These are phyloP conservation scores for Periconia sp. DNA, from an alignment of 2,329 filamentous ascomycete genomes.

Conservation along the genomic window DNA sequence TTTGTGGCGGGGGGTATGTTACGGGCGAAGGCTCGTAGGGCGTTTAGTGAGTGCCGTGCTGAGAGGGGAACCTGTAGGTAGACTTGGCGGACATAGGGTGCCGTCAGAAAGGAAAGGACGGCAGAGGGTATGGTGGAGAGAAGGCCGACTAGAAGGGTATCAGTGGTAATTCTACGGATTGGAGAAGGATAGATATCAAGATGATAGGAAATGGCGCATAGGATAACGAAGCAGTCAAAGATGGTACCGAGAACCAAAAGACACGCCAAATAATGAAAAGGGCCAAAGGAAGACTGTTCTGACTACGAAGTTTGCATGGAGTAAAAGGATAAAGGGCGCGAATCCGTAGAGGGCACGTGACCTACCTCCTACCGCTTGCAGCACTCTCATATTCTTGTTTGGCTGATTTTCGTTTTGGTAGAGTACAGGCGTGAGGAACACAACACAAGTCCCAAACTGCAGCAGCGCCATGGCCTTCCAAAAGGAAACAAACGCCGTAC, in stretches of 20 bases:
- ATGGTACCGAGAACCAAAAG: too few species aligned
- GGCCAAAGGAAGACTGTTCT: too few species aligned
- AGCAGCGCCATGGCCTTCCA: constrained; percentile 45
- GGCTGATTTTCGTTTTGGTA: constrained; percentile 44
- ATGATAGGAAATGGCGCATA: neutral
- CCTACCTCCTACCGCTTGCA: constrained; percentile 38
- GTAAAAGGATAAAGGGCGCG: too few species aligned
- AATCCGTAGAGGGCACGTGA: too few species aligned
- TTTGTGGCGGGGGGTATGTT: constrained; percentile 27
- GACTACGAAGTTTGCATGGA: too few species aligned
- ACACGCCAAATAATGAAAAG: too few species aligned
- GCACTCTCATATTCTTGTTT: constrained; percentile 30
- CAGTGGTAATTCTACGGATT: constrained; percentile 3
- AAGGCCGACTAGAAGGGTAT: constrained; percentile 28
- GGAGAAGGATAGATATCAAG: neutral
- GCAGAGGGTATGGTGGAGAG: constrained; percentile 39
- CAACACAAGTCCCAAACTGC: constrained; percentile 39
- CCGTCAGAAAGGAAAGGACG: constrained; percentile 40
- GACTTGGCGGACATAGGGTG: constrained; percentile 44
- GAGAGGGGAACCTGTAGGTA: constrained; percentile 38
- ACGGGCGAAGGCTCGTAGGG: constrained; percentile 33
- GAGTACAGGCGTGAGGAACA: constrained; percentile 39
- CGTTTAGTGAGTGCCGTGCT: constrained; percentile 29
- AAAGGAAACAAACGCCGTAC: constrained; percentile 42
- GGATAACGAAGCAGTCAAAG: neutral